phyloP scores from a whole-genome alignment of 2,329 filamentous ascomycete species.

The Arthrobotrys iridis region DNA sequence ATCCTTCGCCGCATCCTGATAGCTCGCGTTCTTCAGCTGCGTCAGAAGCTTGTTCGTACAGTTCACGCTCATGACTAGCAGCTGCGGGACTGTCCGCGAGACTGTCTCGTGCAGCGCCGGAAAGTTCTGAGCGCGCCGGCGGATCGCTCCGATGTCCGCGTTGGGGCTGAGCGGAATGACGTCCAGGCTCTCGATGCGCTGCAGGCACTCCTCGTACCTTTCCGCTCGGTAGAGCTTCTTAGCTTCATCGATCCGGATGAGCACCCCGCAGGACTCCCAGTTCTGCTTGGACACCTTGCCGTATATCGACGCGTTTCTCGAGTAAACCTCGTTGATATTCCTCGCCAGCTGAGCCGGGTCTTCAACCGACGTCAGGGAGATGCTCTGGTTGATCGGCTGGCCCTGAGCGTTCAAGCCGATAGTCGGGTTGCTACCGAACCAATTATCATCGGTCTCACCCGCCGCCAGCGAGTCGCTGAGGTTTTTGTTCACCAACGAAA shows the following conservation, averaged over 20 bases:
- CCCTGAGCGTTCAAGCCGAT: constrained; percentile 51
- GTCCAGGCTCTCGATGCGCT: constrained; percentile 76
- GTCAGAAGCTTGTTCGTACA: constrained; percentile 83
- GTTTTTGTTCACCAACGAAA: constrained; percentile 86
- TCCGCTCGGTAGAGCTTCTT: constrained; percentile 70
- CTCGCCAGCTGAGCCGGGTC: constrained; percentile 72
- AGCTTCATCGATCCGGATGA: constrained; percentile 71
- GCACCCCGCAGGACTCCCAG: constrained; percentile 69
- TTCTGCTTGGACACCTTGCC: constrained; percentile 70
- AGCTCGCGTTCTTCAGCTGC: constrained; percentile 74
- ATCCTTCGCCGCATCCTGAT: constrained; percentile 63
- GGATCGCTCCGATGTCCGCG: constrained; percentile 81
- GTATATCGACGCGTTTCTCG: constrained; percentile 70
- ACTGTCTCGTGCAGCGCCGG: constrained; percentile 80
- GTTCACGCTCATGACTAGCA: constrained; percentile 92
- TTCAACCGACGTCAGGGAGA: constrained; percentile 74
- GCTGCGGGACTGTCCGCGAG: constrained; percentile 85
- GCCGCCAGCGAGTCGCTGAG: constrained; percentile 88
- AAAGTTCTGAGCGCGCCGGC: constrained; percentile 82
- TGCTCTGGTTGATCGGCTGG: constrained; percentile 61
- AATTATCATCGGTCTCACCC: constrained; percentile 81
- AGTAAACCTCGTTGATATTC: constrained; percentile 72
- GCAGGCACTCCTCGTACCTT: constrained; percentile 71
- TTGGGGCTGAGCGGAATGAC: constrained; percentile 81
- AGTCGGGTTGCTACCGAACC: constrained; percentile 73